Base-by-base conservation (phyloP, 768 basidiomycete species). In the Podaxis rugospora region DNA sequence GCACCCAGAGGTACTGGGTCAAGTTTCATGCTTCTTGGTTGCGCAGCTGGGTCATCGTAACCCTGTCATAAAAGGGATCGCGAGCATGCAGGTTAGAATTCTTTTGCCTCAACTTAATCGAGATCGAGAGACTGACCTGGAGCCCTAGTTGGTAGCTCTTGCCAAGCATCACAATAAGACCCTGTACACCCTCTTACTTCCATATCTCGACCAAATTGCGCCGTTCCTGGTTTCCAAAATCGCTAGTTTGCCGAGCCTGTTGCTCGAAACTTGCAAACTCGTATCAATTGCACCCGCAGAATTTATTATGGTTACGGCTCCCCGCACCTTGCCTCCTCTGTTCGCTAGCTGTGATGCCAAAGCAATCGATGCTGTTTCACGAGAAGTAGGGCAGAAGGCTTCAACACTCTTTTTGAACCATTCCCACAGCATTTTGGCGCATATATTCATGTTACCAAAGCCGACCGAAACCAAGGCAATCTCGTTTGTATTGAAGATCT, bases 191-290 rank as follows among this genome's bases (percentile, higher is more conserved):
- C 77, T 95, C 47, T 69, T 92, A 13, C 80, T 82, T 5, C 93
- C 92, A 1, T 87, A 88, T 69, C 76, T 93, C 61, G 78, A 84
- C 32, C 76, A 81, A 37, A 79, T 95, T 42, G 84, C 88, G 1
- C 82, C 86, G 1, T 86, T 85, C 62, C 76, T 93, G 28, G 78
- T 90, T 23, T 74, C 77, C 18, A 82, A 83, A 18, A 78, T 89
- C 57, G 78, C 78, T 55, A 77, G 77, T 2, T 83, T 88, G 37
- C 89, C 88, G 0, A 74, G 72, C 23, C 71, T 88, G 11, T 71
- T 95, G 6, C 51, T 70, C 3, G 90, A 93, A 66, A 75, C 80
- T 1, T 91, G 91, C 70, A 82, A 82, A n/a, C 82, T 93, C 64
- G 76, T 93, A 66, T 78, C 79, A 9, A 77, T 85, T 36, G 71